Base-by-base conservation (phyloP, 371 early-diverging fungal genomes). In the Amoeboradix gromovi region DNA sequence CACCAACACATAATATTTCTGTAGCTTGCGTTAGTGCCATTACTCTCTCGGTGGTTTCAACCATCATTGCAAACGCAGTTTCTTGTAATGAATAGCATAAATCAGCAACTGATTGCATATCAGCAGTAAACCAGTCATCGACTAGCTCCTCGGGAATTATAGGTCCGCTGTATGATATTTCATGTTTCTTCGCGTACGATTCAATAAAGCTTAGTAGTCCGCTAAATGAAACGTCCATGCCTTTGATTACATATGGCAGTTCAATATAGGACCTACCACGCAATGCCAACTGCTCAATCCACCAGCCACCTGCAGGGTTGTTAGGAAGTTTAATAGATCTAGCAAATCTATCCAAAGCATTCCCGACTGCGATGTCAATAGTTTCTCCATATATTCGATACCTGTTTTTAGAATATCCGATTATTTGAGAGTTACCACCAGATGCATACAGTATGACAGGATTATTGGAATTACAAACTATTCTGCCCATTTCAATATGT, bases 351-450 rank as follows among this genome's bases (percentile, higher is more conserved):
- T 99, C 99, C 30, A 99, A 78, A 74, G 94, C 94, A 77, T 98
- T 98, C 30, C 99, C 99, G 67, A 98, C 90, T 1, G 99, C 99
- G 71, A 98, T 97, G 75, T 99, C 99, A 66, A 99, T 78, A 0
- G 99, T 94, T 76, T 99, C 99, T 29, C 99, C 99, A 82, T 98
- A 98, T 31, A 99, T 98, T 31, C 90, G 83, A 76, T 99, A 97
- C 74, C 89, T 76, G 67, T 88, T 81, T 70, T 92, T 86, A 28
- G 91, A 84, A 75, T 96, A 98, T 1, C 96, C 94, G 75, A 99
- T 98, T 16, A 99, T 93, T 78, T 99, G 99, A 0, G 99, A 98
- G 76, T 99, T 99, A 31, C 98, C 99, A n/a, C 99, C 99, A 74
- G 91, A 90, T 5, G 94, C 99, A 77, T 99, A 99, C 2, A 99